phyloP scores from a whole-genome alignment of 2,329 filamentous ascomycete species.

The Zymoseptoria tritici region DNA sequence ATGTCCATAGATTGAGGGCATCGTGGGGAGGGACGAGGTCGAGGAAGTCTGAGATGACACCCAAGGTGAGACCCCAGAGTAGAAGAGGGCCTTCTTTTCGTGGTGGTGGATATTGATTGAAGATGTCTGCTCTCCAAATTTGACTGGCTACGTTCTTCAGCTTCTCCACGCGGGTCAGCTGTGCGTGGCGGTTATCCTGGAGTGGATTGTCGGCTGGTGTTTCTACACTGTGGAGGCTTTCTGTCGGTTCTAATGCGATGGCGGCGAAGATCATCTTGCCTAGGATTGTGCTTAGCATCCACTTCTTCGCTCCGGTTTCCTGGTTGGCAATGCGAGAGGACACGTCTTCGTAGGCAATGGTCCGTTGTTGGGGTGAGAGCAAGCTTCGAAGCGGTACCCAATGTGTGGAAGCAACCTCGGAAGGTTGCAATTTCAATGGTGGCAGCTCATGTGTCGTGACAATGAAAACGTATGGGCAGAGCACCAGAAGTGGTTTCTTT shows the following conservation, averaged over 20 bases:
- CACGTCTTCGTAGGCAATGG: conserved; percentile 57
- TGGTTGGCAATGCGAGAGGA: conserved; percentile 53
- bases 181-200: conserved; percentile 21
- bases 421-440: conserved; percentile 55
- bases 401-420: conserved; percentile 60
- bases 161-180: conserved; percentile 9
- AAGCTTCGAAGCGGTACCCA: conserved; percentile 60
- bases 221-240: conserved; percentile 48
- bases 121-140: conserved; percentile 21
- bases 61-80: conserved; percentile 62
- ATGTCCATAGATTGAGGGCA: conserved; percentile 56
- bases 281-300: conserved; percentile 49
- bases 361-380: conserved; percentile 53
- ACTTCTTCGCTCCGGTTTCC: conserved; percentile 48
- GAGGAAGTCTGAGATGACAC: conserved; percentile 60
- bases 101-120: conserved; percentile 27
- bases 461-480: conserved; percentile 62
- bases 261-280: conserved; percentile 63
- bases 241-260: conserved; percentile 54
- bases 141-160: conserved; percentile 11
- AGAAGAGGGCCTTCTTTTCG: conserved; percentile 44
- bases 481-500: conserved; percentile 56
- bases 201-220: conserved; percentile 22
- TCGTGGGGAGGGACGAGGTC: conserved; percentile 59
- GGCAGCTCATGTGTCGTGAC: conserved; percentile 51